Evolutionary conservation across 2,329 filamentous ascomycete genomes (phyloP).

Genomic region (Fusarium vanettenii): DNA sequence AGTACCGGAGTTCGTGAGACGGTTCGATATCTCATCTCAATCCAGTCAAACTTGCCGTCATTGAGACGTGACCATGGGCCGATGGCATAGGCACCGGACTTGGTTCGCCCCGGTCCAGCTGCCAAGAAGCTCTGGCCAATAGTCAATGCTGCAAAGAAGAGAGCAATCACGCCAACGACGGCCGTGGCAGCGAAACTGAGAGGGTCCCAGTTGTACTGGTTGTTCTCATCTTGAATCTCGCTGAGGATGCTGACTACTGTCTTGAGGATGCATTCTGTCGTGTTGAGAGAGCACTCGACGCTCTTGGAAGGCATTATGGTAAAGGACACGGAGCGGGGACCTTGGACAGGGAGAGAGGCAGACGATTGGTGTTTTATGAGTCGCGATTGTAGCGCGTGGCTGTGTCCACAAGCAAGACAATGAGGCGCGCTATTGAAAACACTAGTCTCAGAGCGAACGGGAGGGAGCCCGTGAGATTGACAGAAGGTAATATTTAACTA

Average conservation of each 20-base stretch:
- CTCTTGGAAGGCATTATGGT: background rate
- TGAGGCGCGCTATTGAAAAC: background rate
- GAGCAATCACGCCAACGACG: constrained; percentile 18
- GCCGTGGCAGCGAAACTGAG: constrained; percentile 8
- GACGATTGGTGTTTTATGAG: background rate
- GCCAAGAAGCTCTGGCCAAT: constrained; percentile 16
- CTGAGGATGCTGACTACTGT: background rate
- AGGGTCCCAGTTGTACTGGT: constrained; percentile 38
- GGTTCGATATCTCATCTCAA: background rate
- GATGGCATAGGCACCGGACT: background rate
- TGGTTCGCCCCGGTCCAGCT: background rate
- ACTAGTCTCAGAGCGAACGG: background rate
- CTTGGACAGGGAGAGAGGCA: background rate
- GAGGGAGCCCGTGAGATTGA: background rate
- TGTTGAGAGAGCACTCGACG: background rate
- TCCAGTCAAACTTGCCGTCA: background rate
- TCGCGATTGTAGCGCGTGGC: background rate
- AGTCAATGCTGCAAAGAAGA: constrained; percentile 12
- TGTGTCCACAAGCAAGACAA: background rate
- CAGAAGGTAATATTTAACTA: background rate
- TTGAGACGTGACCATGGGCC: background rate
- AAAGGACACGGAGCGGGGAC: background rate
- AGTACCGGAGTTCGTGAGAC: background rate
- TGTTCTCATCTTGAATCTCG: background rate
- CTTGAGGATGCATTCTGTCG: background rate